These are phyloP conservation scores for Sporothrix variecibatus DNA, from an alignment of 2,329 filamentous ascomycete species.

Conservation along the genomic window DNA sequence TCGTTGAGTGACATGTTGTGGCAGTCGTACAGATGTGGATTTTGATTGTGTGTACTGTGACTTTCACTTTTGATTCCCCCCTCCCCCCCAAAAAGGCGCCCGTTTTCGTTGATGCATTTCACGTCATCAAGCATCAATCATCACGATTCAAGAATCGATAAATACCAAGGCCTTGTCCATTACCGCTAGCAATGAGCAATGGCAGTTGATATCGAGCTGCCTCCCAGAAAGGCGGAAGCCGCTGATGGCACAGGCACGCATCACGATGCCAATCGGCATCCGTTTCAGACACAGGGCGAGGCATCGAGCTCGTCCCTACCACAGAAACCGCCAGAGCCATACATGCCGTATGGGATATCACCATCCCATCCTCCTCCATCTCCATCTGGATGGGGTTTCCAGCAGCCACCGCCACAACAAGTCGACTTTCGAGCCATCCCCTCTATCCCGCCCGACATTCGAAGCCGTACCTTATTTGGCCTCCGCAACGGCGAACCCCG, in stretches of 20 bases:
- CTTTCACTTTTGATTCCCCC: too few relatives aligned
- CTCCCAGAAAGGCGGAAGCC: neutral
- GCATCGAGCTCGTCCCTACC: neutral
- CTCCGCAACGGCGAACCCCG: neutral
- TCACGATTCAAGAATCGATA: too few relatives aligned
- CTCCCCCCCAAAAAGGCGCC: too few relatives aligned
- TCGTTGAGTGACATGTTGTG: neutral
- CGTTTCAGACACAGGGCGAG: neutral
- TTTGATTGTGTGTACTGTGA: neutral
- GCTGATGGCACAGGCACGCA: neutral
- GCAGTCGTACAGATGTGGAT: neutral
- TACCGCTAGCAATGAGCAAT: neutral
- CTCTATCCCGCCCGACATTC: neutral
- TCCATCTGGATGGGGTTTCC: neutral
- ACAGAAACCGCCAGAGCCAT: neutral
- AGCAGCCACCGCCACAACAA: neutral
- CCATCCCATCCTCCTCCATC: neutral
- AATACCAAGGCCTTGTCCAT: too few relatives aligned
- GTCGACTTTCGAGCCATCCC: neutral
- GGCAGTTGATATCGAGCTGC: neutral
- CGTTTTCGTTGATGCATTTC: too few relatives aligned
- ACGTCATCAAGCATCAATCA: too few relatives aligned
- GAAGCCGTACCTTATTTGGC: neutral
- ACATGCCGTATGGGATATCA: neutral
- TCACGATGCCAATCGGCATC: neutral